These are phyloP conservation scores for Brassica incana DNA, from an alignment of 345 rosid species.

Conservation along the genomic window DNA sequence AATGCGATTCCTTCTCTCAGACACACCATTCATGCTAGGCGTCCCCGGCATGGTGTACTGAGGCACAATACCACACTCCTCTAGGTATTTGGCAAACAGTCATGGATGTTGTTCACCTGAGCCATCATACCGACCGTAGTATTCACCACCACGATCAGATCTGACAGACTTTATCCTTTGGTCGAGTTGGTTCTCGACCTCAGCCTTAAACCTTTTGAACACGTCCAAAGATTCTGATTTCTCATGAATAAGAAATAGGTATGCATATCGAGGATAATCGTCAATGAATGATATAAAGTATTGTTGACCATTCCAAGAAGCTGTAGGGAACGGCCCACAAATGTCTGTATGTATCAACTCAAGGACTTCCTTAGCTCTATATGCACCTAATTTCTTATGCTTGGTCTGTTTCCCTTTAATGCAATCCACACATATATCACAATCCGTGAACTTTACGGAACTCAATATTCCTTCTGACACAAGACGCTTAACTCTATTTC, in stretches of 20 bases:
- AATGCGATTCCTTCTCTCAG: too few relatives aligned
- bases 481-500: neutral
- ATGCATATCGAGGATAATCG: neutral
- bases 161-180: neutral
- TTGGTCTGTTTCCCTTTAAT: slow-evolving; percentile 3
- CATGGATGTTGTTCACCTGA: neutral
- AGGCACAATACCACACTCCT: too few relatives aligned
- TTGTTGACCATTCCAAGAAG: neutral
- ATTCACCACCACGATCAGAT: neutral
- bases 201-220: neutral
- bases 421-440: neutral
- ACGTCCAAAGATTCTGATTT: neutral
- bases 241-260: neutral
- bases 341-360: slow-evolving; percentile 1
- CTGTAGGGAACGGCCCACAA: neutral
- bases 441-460: neutral
- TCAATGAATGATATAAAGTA: slow-evolving; percentile 1
- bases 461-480: slow-evolving; percentile 1
- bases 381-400: neutral
- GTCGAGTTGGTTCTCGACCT: neutral
- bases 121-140: neutral
- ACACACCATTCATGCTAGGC: too few relatives aligned
- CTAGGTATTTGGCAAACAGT: too few relatives aligned
- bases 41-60: too few relatives aligned
- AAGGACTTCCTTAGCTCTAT: neutral